A percentile compares a stretch with the other conserved stretches of the same genome.
Conservation (phyloP, 805 yeast genomes). For the Metschnikowia noctiluminum region DNA sequence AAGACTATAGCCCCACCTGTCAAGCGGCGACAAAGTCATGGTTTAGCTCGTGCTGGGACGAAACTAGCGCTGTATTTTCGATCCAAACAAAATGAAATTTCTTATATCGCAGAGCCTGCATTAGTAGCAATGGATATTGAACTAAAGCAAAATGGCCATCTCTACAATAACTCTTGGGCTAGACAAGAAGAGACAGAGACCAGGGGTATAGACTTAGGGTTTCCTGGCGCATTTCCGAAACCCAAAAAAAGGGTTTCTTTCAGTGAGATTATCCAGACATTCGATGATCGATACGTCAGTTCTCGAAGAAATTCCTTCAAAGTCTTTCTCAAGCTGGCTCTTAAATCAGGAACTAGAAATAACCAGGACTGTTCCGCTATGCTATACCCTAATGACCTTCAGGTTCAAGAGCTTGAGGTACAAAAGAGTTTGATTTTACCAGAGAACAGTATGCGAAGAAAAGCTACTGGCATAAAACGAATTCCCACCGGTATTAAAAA, state of each 20-base stretch:
- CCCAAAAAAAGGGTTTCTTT: not conserved
- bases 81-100: not conserved
- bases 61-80: not conserved
- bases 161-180: no score
- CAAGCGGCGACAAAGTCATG: not conserved
- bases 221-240: not conserved
- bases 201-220: not conserved
- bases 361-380: not conserved
- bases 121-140: no score
- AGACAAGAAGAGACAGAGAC: no score
- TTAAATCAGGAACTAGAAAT: not conserved
- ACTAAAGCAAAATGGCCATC: no score
- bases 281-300: not conserved
- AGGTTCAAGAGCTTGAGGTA: no score
- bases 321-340: not conserved
- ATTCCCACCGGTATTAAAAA: not conserved
- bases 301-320: not conserved
- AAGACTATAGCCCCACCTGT: not conserved
- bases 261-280: not conserved
- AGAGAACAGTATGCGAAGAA: not conserved
- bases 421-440: no score
- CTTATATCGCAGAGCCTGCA: not conserved
- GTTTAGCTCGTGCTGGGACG: not conserved
- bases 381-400: no score
- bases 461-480: not conserved